These are phyloP conservation scores for Nakataea oryzae DNA, from an alignment of 2,329 filamentous ascomycete genomes.

Conservation along the genomic window DNA sequence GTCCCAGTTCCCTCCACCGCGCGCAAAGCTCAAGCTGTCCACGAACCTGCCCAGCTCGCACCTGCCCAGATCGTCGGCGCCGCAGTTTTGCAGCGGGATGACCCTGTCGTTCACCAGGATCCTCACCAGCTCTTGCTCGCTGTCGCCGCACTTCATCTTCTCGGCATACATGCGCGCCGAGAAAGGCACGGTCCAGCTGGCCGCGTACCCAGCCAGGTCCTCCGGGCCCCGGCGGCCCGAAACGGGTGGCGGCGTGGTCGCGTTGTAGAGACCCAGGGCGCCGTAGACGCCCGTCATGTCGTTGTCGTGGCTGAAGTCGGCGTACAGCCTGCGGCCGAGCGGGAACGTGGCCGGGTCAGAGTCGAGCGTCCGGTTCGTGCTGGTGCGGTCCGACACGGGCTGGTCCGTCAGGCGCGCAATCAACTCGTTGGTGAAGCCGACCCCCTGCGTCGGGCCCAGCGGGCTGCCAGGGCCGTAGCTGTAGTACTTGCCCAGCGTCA, in stretches of 20 bases:
- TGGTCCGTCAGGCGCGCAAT: conserved; percentile 64
- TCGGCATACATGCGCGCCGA: conserved; percentile 75
- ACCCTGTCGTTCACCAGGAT: conserved; percentile 80
- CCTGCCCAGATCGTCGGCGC: conserved; percentile 57
- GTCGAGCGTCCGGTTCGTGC: conserved; percentile 70
- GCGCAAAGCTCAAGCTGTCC: conserved; percentile 64
- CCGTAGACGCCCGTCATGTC: conserved; percentile 68
- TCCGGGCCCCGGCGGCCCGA: conserved; percentile 36
- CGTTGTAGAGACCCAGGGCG: conserved; percentile 69
- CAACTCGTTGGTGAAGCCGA: conserved; percentile 82
- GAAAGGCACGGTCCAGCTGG: conserved; percentile 76
- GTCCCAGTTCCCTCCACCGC: conserved; percentile 62
- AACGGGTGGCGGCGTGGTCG: conserved; percentile 41
- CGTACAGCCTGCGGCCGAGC: conserved; percentile 58
- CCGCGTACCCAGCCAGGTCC: conserved; percentile 57
- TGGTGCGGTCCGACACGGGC: conserved; percentile 63
- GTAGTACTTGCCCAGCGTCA: conserved; percentile 77
- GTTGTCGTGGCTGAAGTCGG: conserved; percentile 90
- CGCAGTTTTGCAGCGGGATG: conserved; percentile 59
- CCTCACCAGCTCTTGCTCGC: conserved; percentile 54
- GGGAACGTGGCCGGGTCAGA: conserved; percentile 60
- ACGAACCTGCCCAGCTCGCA: conserved; percentile 65
- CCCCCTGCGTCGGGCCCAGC: conserved; percentile 73
- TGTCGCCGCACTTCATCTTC: conserved; percentile 59
- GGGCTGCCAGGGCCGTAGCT: conserved; percentile 67